Percentiles rank a stretch among this genome's conserved stretches.
These are phyloP conservation scores for Adansonia rubrostipa DNA, from an alignment of 441 rosid genomes.

Conservation along the genomic window DNA sequence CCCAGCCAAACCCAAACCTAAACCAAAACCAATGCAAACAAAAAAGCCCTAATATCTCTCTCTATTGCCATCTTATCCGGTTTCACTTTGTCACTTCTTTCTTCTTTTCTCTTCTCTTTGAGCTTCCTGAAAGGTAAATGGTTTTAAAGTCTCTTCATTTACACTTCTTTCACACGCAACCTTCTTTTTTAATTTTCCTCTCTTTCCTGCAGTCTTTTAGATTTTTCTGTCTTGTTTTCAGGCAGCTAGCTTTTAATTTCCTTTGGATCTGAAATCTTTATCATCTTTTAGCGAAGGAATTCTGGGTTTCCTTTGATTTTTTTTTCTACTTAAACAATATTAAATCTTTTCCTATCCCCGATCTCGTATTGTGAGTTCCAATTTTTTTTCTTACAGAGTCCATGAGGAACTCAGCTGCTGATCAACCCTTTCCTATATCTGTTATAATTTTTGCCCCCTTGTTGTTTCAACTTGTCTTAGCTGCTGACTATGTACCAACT, in stretches of 20 bases:
- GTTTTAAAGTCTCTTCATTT: conserved; percentile 8
- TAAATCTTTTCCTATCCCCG: neutral
- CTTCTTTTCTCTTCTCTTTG: neutral
- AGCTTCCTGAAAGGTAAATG: conserved; percentile 16
- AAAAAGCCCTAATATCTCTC: neutral
- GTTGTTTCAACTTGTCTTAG: conserved; percentile 39
- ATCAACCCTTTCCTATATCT: conserved; percentile 25
- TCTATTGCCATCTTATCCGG: neutral
- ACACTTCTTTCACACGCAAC: neutral
- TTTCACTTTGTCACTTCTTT: conserved; percentile 13
- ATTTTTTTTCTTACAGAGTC: neutral
- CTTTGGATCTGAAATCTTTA: conserved; percentile 17
- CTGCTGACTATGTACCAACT: conserved; percentile 60
- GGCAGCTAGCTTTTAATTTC: neutral
- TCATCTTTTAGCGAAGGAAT: conserved; percentile 35
- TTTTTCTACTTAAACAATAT: neutral
- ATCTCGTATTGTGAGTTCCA: conserved; percentile 21
- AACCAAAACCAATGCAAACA: too few relatives aligned
- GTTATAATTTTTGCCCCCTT: conserved; percentile 37
- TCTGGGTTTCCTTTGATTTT: conserved; percentile 29
- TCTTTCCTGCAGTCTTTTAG: neutral
- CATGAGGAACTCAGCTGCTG: conserved; percentile 37
- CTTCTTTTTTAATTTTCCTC: neutral
- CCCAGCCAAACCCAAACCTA: neutral
- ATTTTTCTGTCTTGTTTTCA: neutral